These are phyloP conservation scores for Cornus controversa DNA, from an alignment of 148 eudicot species.

Conservation along the genomic window DNA sequence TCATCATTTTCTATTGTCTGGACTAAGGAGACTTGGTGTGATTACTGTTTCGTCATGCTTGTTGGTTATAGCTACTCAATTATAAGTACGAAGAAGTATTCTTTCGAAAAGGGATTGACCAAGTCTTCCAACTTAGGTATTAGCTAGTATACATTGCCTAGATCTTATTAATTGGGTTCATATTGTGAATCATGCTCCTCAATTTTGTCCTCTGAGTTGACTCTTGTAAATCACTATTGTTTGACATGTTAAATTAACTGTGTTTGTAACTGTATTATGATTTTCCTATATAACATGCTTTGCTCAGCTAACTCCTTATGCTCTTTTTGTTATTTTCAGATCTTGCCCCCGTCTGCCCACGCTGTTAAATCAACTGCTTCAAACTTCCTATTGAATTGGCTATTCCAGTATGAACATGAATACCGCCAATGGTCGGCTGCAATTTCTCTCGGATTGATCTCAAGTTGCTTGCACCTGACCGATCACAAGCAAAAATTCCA, in stretches of 20 bases:
- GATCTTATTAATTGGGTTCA: neutral
- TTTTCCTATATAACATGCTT: constrained; percentile 1
- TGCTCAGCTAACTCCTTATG: constrained; percentile 6
- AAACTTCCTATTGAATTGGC: constrained; percentile 75
- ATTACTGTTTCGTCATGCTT: neutral
- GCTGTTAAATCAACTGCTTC: constrained; percentile 68
- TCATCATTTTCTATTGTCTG: neutral
- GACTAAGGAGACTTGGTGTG: neutral
- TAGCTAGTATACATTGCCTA: neutral
- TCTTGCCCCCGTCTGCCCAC: constrained; percentile 84
- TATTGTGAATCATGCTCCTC: neutral
- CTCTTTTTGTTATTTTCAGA: constrained; percentile 37
- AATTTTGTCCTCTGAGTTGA: neutral
- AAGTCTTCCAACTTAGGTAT: neutral
- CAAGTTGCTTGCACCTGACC: constrained; percentile 74
- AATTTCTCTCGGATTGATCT: constrained; percentile 80
- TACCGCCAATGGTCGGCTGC: constrained; percentile 98
- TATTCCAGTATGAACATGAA: constrained; percentile 86
- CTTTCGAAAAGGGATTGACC: neutral
- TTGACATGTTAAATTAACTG: neutral
- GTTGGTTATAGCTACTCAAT: neutral
- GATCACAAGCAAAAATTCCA: constrained; percentile 72
- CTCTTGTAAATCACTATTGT: neutral
- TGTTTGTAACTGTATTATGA: neutral
- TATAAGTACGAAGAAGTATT: too few species aligned